Conservation (phyloP, 139 green algal species). For the Desmodesmus armatus region DNA sequence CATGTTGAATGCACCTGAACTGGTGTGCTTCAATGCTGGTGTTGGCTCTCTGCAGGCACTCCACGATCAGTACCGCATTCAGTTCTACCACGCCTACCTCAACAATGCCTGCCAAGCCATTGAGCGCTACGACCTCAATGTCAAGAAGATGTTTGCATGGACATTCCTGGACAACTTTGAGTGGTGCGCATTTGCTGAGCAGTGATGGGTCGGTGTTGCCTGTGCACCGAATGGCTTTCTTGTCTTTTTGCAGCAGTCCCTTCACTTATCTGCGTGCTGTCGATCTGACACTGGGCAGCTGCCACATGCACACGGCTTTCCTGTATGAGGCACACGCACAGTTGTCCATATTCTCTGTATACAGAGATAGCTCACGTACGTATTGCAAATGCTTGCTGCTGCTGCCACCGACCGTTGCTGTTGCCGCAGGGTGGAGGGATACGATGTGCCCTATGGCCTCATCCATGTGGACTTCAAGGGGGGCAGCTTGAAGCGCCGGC, state of each 20-base stretch:
- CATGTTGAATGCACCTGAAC: too few species aligned
- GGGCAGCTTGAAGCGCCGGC: not conserved
- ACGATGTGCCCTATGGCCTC: constrained; percentile 33
- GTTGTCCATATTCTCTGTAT: too few species aligned
- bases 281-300: too few species aligned
- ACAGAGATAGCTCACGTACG: too few species aligned
- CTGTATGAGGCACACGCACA: too few species aligned
- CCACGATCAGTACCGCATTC: constrained; percentile 14
- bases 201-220: too few species aligned
- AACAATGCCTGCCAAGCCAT: constrained; percentile 28
- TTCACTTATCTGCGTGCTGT: too few species aligned
- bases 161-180: constrained; percentile 25
- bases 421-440: constrained; percentile 19
- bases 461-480: constrained; percentile 40
- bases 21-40: not conserved
- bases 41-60: not conserved
- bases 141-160: constrained; percentile 34
- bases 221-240: too few species aligned
- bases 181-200: too few species aligned
- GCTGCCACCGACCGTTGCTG: not conserved
- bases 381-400: not conserved
- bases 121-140: constrained; percentile 13
- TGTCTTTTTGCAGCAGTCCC: too few species aligned
- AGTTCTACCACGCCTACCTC: constrained; percentile 19
- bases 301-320: too few species aligned